These are phyloP conservation scores for Solanum chacoense DNA, from an alignment of 305 asterid genomes.

Conservation along the genomic window DNA sequence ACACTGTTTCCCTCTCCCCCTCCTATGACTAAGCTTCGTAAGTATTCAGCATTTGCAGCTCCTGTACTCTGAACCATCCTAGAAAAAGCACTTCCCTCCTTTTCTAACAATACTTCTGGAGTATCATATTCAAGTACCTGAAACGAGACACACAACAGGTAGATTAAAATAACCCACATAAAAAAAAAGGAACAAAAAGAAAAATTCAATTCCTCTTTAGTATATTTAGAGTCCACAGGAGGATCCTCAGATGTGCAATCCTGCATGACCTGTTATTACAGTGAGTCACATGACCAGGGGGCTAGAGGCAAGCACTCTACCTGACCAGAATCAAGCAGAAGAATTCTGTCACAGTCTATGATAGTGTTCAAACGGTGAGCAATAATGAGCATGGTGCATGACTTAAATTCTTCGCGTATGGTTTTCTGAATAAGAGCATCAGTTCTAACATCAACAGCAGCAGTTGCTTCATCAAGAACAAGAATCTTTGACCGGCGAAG, in stretches of 20 bases:
- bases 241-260: neutral
- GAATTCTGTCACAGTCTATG: conserved; percentile 73
- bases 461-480: conserved; percentile 97
- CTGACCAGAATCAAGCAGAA: conserved; percentile 76
- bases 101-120: conserved; percentile 58
- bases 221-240: neutral
- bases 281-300: neutral
- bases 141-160: neutral
- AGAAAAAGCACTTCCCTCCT: conserved; percentile 69
- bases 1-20: conserved; percentile 28
- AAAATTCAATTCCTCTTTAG: neutral
- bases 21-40: conserved; percentile 56
- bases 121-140: conserved; percentile 82
- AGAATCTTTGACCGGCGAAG: conserved; percentile 90
- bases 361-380: conserved; percentile 93
- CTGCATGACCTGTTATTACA: neutral
- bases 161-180: neutral
- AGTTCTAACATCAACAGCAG: conserved; percentile 92
- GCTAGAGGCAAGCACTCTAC: conserved; percentile 15
- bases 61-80: conserved; percentile 98
- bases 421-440: conserved; percentile 92
- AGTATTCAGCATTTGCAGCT: conserved; percentile 75
- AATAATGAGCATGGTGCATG: conserved; percentile 91
- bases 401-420: conserved; percentile 72
- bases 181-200: neutral